Evolutionary conservation across 202 grass and related monocot species (phyloP), one percentile per base, ranked within the genome.

Genomic region (Zizania palustris): DNA sequence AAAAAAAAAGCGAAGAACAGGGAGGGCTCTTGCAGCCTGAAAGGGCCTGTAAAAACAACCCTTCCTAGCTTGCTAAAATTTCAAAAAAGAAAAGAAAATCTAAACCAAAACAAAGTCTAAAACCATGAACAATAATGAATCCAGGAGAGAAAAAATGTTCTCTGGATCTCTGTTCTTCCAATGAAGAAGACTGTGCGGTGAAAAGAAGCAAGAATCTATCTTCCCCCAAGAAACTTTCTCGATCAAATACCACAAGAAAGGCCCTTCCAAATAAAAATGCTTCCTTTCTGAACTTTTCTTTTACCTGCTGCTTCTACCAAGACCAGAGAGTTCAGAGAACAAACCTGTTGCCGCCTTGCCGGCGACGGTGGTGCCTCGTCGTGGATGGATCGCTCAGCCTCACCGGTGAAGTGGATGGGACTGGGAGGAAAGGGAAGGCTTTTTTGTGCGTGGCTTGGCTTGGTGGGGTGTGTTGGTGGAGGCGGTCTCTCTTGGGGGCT

Each of bases 1-100:
- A 82, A 88, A 88, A 69, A 82, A 88, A 96, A 90, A 92, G 83
- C 56, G 75, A 92, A 95, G 88, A 92, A 99, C 69, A 96, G 78
- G 67, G 74, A 18, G 49, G 45, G 54, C 62, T 79, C 42, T 38
- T 65, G 85, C 75, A 75, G 78, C 62, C 85, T 85, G 79, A 57
- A 84, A 81, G 71, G 71, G 76, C 50, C 57, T 85, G 72, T 73
- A 85, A 88, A 95, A 92, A 85, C 51, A 67, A 61, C 84, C 91
- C 88, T 87, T 76, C 80, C 82, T 60, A 49, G 73, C 76, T 82
- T 40, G 61, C 87, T 35, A 73, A 41, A 54, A 6, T 19, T 13
- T 28, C 0, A 10, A 45, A 45, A 50, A 67, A 19, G 28, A 48
- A 51, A 38, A 49, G 50, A 15, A 70, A 48, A 56, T 18, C 11